Base-by-base conservation (phyloP, 768 basidiomycete genomes). In the Galerina marginata region DNA sequence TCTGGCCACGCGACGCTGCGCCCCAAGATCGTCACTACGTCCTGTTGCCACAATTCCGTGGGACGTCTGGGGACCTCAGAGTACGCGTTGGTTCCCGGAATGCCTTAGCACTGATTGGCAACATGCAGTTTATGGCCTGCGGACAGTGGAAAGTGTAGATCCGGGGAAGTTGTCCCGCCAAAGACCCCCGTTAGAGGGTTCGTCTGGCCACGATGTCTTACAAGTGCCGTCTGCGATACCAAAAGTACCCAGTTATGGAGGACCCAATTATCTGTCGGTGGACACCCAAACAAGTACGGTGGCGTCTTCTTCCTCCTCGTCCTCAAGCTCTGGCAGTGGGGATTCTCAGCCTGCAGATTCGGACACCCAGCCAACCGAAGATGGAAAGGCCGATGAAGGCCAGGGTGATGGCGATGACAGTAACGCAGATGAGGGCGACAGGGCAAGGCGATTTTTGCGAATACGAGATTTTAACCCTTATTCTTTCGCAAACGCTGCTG, bases 81-180 rank as follows among this genome's bases (percentile, higher is more conserved):
- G 73, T 63, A 84, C 84, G 9, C 79, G 84, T 10, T 85, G 85
- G 84, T 85, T 85, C 62, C 74, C 77, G 55, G 82, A 83, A 63
- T 72, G 72, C 49, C 65, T 81, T 44, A 80, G 75, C 65, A 82
- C 81, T 5, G 82, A 86, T 65, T 84, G 83, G 83, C 82, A 85
- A 67, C 81, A 84, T 63, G 81, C 83, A 16, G 74, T 83, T 29
- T 82, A 82, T 63, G 85, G 84, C 6, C 70, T 81, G 57, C 73
- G 83, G 23, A 81, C 83, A 6, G 77, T 81, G 9, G 85, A 84
- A 60, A 80, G 77, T 61, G 70, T 83, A 3, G 54, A 59, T 16
- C 58, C 54, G 5, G 47, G 29, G 25, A 53, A 51, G 43, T 33
- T 40, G 36, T 43, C 23, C 26, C 33, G 25, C 20, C 40, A 15